These are phyloP conservation scores for Citrullus mucosospermus DNA, from an alignment of 306 rosid genomes.

Conservation along the genomic window DNA sequence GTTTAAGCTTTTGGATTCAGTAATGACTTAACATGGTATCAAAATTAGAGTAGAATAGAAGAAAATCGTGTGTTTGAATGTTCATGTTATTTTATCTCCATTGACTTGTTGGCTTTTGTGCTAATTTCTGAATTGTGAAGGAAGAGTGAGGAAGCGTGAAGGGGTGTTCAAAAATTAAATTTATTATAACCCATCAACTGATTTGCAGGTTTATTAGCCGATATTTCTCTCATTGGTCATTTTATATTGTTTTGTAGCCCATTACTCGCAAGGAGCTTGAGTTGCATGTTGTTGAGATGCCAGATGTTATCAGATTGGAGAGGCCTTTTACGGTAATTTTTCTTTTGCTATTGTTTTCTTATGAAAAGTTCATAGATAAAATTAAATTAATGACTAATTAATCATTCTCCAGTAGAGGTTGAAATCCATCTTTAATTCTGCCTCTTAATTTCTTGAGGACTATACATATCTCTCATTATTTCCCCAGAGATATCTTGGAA, in stretches of 20 bases:
- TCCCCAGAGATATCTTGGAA: constrained; percentile 8
- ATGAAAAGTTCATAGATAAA: neutral
- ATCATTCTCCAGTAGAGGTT: constrained; percentile 12
- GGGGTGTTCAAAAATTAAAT: neutral
- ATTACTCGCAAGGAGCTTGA: constrained; percentile 72
- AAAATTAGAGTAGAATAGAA: neutral
- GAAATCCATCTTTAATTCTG: constrained; percentile 5
- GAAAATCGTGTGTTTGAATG: neutral
- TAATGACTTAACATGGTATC: neutral
- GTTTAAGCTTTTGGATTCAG: neutral
- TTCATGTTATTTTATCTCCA: neutral
- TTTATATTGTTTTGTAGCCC: constrained; percentile 48
- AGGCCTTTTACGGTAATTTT: constrained; percentile 67
- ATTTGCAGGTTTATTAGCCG: neutral
- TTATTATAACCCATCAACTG: neutral
- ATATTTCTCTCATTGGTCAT: constrained; percentile 14
- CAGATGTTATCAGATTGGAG: constrained; percentile 61
- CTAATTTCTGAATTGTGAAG: neutral
- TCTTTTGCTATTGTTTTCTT: neutral
- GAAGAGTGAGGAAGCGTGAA: neutral
- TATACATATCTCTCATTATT: neutral
- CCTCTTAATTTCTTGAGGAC: constrained; percentile 5
- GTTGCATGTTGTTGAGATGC: constrained; percentile 58
- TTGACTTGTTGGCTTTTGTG: neutral
- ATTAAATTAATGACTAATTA: neutral